phyloP scores from a whole-genome alignment of 2,329 filamentous ascomycete genomes.

The Fusarium temperatum region DNA sequence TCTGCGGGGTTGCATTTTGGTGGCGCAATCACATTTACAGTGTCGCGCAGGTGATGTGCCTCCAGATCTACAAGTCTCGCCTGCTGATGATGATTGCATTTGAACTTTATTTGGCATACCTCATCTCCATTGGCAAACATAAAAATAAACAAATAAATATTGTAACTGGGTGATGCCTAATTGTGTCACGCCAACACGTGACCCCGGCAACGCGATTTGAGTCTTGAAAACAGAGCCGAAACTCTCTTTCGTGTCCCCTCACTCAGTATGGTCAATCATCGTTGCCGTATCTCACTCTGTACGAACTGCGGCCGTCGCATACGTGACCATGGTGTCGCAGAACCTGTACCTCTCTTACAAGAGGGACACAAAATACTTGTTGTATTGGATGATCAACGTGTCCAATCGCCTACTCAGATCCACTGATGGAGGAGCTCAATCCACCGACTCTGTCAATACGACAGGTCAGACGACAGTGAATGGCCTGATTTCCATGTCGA shows the following conservation, averaged over 20 bases:
- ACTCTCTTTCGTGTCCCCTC: background rate
- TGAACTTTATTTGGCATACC: background rate
- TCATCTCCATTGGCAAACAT: background rate
- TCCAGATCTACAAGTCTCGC: background rate
- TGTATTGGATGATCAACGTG: constrained; percentile 52
- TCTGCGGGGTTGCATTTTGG: background rate
- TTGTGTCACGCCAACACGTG: background rate
- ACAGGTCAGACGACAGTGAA: constrained; percentile 50
- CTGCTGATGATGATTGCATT: background rate
- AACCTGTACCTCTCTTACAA: constrained; percentile 53
- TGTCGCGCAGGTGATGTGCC: background rate
- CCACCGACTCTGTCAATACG: constrained; percentile 44
- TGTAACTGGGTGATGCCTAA: background rate
- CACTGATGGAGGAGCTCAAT: constrained; percentile 14
- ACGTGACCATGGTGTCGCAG: constrained; percentile 37
- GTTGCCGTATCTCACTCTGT: background rate
- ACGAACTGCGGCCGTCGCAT: background rate
- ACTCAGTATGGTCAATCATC: background rate
- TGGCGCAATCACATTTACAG: background rate
- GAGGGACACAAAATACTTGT: constrained; percentile 47
- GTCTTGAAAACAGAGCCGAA: background rate
- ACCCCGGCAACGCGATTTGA: background rate
- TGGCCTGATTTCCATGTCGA: constrained; percentile 49
- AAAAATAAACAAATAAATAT: background rate
- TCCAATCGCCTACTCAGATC: constrained; percentile 50